Percentiles rank a stretch among this genome's conserved stretches.
These are phyloP conservation scores for Erythrophleum fordii DNA, from an alignment of 306 rosid genomes.

Conservation along the genomic window DNA sequence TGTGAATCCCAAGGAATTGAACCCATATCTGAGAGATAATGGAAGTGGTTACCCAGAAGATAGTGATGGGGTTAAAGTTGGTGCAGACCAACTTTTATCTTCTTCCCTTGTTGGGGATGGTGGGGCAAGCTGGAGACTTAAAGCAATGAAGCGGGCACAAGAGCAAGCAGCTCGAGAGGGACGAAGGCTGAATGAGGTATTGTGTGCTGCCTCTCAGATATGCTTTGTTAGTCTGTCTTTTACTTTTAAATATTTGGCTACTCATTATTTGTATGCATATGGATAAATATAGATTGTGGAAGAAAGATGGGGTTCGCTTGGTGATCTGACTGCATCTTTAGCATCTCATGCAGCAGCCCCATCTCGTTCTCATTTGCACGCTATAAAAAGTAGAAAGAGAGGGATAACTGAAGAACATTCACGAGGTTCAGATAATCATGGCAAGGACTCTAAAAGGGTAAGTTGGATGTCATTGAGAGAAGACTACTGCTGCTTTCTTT, in stretches of 20 bases:
- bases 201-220: constrained; percentile 35
- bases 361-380: constrained; percentile 83
- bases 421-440: constrained; percentile 47
- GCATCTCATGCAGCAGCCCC: constrained; percentile 78
- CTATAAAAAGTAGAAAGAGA: constrained; percentile 74
- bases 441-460: constrained; percentile 66
- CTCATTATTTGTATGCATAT: constrained; percentile 5
- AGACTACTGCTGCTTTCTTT: constrained; percentile 8
- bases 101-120: constrained; percentile 92
- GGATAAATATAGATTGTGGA: constrained; percentile 66
- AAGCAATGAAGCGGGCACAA: constrained; percentile 93
- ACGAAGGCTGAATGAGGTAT: constrained; percentile 61
- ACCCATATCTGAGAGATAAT: constrained; percentile 79
- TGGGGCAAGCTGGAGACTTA: constrained; percentile 97
- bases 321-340: constrained; percentile 73
- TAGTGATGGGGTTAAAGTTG: constrained; percentile 47
- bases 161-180: constrained; percentile 94
- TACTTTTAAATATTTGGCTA: neutral
- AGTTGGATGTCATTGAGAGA: constrained; percentile 35
- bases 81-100: constrained; percentile 54
- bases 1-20: constrained; percentile 79
- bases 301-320: constrained; percentile 92
- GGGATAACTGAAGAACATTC: constrained; percentile 55
- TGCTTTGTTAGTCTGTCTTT: neutral
- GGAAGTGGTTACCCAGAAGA: constrained; percentile 92